phyloP scores from a whole-genome alignment of 202 grass and related monocot species.

The Panicum virgatum region DNA sequence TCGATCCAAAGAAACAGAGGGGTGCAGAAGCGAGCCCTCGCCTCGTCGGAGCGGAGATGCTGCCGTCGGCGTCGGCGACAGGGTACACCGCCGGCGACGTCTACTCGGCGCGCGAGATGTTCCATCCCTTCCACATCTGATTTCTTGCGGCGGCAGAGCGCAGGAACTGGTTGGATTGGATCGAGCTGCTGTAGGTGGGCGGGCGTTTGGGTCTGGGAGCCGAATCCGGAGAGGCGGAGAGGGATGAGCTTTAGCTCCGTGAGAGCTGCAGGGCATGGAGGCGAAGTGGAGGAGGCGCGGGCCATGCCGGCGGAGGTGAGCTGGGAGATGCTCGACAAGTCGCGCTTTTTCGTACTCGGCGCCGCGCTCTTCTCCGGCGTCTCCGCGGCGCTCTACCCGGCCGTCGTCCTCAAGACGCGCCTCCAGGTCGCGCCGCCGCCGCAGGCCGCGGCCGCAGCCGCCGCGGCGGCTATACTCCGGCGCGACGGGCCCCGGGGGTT shows the following conservation, averaged over 20 bases:
- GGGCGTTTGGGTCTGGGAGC: conserved; percentile 26
- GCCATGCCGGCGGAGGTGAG: conserved; percentile 79
- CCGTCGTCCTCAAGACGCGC: conserved; percentile 92
- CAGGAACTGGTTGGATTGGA: conserved; percentile 29
- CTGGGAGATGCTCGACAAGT: conserved; percentile 99
- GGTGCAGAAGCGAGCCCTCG: not conserved
- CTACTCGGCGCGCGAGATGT: conserved; percentile 43
- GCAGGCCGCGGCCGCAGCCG: conserved; percentile 43
- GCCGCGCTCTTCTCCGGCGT: conserved; percentile 88
- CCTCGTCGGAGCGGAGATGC: conserved; percentile 25
- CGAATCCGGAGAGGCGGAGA: conserved; percentile 33
- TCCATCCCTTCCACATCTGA: conserved; percentile 32
- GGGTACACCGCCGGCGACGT: not conserved
- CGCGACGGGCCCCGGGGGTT: conserved; percentile 72
- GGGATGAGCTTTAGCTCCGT: conserved; percentile 71
- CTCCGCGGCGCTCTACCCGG: conserved; percentile 81
- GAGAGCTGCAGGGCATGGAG: conserved; percentile 22
- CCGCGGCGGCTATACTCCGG: conserved; percentile 59
- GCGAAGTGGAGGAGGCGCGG: conserved; percentile 21
- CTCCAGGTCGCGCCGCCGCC: conserved; percentile 74
- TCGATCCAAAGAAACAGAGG: too few relatives aligned
- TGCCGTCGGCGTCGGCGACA: conserved; percentile 29
- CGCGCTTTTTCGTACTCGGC: conserved; percentile 84
- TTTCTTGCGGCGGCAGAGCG: not conserved
- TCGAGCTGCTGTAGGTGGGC: not conserved